Conservation (phyloP, 495 filamentous ascomycete species). For the Cetradonia linearis region DNA sequence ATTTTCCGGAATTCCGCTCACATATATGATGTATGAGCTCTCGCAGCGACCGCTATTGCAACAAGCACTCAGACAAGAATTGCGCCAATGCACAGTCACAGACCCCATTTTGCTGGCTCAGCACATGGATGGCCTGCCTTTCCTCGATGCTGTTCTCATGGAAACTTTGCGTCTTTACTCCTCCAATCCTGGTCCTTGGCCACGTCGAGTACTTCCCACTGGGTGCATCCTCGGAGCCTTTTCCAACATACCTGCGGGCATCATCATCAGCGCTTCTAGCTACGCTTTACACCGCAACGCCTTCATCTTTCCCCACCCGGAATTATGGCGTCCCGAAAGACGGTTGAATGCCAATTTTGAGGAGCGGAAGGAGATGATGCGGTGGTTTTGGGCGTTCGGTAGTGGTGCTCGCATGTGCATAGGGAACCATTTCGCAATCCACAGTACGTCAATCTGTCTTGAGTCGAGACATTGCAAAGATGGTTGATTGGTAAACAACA, state of each 20-base stretch:
- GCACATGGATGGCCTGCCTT: conserved; percentile 58
- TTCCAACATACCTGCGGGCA: conserved; percentile 48
- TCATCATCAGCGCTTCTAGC: conserved; percentile 58
- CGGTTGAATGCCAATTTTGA: conserved; percentile 40
- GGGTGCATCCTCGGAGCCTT: conserved; percentile 44
- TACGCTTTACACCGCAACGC: conserved; percentile 62
- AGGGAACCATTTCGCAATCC: conserved; percentile 69
- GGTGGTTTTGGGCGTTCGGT: conserved; percentile 80
- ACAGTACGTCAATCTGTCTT: conserved; percentile 41
- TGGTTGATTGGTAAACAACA: conserved; percentile 29
- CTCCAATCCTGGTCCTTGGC: conserved; percentile 66
- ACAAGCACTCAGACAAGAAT: conserved; percentile 47
- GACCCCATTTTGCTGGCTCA: too few species aligned
- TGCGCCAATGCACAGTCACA: too few species aligned
- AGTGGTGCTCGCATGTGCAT: conserved; percentile 79
- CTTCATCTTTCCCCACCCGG: conserved; percentile 48
- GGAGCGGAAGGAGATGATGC: conserved; percentile 44
- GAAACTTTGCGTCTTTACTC: conserved; percentile 69
- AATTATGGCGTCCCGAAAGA: conserved; percentile 50
- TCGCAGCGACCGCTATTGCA: conserved; percentile 49
- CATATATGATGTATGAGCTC: conserved; percentile 61
- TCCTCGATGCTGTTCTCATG: conserved; percentile 63
- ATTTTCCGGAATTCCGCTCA: conserved; percentile 61
- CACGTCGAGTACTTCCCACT: conserved; percentile 53
- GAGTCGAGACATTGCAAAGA: neutral